Evolutionary conservation across 768 basidiomycete genomes (phyloP).

Genomic region (Paxillus ammoniavirescens): DNA sequence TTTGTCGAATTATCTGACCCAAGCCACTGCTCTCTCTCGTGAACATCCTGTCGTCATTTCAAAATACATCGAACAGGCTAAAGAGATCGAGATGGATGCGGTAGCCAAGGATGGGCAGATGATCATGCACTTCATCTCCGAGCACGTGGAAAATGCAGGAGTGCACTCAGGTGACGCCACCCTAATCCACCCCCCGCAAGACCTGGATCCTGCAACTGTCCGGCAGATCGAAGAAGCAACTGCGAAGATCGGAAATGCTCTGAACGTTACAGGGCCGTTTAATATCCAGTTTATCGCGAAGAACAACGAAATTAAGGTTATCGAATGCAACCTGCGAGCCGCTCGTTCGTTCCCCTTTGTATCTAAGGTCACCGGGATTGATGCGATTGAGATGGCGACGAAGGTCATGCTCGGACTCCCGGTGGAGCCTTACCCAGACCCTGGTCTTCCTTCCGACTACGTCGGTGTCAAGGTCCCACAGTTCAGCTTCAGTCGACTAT

Average conservation of each 20-base stretch:
- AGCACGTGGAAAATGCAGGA: slow-evolving; percentile 98
- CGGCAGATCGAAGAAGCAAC: slow-evolving; percentile 96
- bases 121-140: slow-evolving; percentile 99
- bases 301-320: slow-evolving; percentile 99
- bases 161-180: slow-evolving; percentile 99
- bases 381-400: slow-evolving; percentile 98
- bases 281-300: slow-evolving; percentile 99
- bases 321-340: slow-evolving; percentile 97
- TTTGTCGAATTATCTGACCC: slow-evolving; percentile 86
- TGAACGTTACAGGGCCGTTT: slow-evolving; percentile 98
- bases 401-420: slow-evolving; percentile 96
- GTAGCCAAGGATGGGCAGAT: slow-evolving; percentile 96
- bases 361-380: slow-evolving; percentile 95
- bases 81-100: slow-evolving; percentile 99
- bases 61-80: slow-evolving; percentile 99
- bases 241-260: slow-evolving; percentile 93
- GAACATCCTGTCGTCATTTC: slow-evolving; percentile 98
- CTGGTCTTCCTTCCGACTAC: slow-evolving; percentile 86
- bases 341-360: slow-evolving; percentile 99
- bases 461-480: slow-evolving; percentile 99
- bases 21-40: slow-evolving; percentile 93
- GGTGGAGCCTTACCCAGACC: slow-evolving; percentile 87
- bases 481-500: slow-evolving; percentile 95
- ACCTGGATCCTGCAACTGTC: slow-evolving; percentile 95
- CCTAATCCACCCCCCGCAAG: slow-evolving; percentile 96